phyloP scores from a whole-genome alignment of 208 protist genomes.

The Leishmania arabica region DNA sequence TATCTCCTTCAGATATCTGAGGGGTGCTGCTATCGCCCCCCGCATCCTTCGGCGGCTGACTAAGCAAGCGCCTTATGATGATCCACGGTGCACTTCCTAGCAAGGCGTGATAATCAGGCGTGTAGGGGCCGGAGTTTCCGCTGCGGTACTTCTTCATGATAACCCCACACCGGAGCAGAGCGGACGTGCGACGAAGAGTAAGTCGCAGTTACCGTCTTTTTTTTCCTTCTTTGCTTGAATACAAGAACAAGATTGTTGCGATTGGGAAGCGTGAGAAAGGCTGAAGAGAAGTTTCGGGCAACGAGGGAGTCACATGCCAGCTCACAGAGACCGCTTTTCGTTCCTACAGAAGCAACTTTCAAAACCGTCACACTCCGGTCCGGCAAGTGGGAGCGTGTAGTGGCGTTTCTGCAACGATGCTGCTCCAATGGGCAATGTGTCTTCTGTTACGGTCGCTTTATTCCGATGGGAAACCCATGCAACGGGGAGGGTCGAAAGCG shows the following conservation, averaged over 20 bases:
- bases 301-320: not conserved
- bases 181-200: not conserved
- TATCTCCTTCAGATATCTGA: constrained; percentile 78
- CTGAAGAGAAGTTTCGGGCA: not conserved
- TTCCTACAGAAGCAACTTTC: not conserved
- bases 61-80: constrained; percentile 59
- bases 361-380: not conserved
- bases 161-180: not conserved
- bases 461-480: not conserved
- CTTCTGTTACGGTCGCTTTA: not conserved
- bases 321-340: not conserved
- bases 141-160: constrained; percentile 45
- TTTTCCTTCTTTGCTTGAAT: not conserved
- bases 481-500: not conserved
- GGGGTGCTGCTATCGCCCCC: constrained; percentile 6
- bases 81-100: constrained; percentile 78
- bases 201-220: not conserved
- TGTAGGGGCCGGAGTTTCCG: constrained; percentile 72
- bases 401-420: not conserved
- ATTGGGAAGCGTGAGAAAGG: not conserved
- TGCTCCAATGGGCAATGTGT: not conserved
- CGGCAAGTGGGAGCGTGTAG: not conserved
- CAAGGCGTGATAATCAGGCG: constrained; percentile 69
- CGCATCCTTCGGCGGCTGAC: constrained; percentile 1
- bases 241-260: not conserved